These are phyloP conservation scores for Xerocomellus chrysenteron DNA, from an alignment of 768 basidiomycete species.

Conservation along the genomic window DNA sequence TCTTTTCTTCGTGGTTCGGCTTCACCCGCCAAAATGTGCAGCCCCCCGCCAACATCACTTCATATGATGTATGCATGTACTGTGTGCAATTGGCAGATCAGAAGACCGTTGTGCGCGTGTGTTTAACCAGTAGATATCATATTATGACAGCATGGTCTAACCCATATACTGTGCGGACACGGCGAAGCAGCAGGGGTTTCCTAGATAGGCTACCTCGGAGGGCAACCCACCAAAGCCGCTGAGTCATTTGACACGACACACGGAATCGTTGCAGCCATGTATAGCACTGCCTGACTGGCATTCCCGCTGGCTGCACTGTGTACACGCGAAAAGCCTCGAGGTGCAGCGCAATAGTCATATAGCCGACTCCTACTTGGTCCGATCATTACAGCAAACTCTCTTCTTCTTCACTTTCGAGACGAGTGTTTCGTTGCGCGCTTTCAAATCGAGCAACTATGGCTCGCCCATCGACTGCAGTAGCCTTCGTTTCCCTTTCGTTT, in stretches of 20 bases:
- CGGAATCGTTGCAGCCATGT: background rate
- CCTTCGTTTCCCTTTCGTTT: constrained; percentile 24
- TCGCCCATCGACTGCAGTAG: constrained; percentile 15
- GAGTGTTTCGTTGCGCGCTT: background rate
- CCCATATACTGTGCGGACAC: background rate
- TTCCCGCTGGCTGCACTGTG: constrained; percentile 21
- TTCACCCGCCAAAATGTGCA: background rate
- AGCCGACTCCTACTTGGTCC: constrained; percentile 16
- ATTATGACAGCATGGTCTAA: background rate
- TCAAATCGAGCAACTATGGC: constrained; percentile 18
- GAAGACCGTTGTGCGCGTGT: background rate
- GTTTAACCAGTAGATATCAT: background rate
- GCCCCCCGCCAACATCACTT: background rate
- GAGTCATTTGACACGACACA: background rate
- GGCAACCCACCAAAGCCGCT: background rate
- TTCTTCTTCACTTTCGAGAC: constrained; percentile 3
- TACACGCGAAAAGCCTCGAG: constrained; percentile 29
- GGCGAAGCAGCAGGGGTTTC: background rate
- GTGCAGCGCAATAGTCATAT: constrained; percentile 13
- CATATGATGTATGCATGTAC: background rate
- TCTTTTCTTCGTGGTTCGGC: background rate
- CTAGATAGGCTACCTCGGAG: background rate
- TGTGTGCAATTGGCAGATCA: background rate
- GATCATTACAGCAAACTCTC: constrained; percentile 1
- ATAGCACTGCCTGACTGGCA: constrained; percentile 16